Base-by-base conservation (phyloP, 2,329 filamentous ascomycete genomes). In the Fusarium clavum region DNA sequence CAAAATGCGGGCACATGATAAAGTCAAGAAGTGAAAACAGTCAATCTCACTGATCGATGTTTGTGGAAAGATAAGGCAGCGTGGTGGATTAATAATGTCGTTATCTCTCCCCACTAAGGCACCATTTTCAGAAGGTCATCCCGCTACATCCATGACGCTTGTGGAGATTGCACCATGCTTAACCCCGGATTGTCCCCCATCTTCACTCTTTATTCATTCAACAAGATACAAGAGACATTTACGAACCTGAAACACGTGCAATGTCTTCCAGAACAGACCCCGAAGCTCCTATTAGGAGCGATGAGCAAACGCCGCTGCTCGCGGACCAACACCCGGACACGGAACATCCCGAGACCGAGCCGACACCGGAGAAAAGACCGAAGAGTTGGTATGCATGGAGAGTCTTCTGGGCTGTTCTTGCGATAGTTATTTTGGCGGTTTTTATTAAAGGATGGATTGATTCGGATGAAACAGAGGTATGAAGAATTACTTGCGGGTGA, bases 401-500 rank as follows among this genome's bases (percentile, higher is more conserved):
- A 20, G 51, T 61, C 18, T 61, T 66, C 6, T 66, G 63, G 63
- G 25, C 29, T 3, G 11, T 66, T 6, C 48, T 66, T 7, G 62
- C 8, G 2, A 24, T 51, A 43, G 5, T 43, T 1, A 4, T 67
- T 1, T 1, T 67, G 3, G n/a, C 44, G 3, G 55, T 66, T 5
- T 66, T 67, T 30, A 46, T 66, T 3, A 66, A 66, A 2, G 63
- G 63, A 2, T 66, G 61, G 61, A 13, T 67, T 3, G 63, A 67
- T 46, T 51, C 67, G 2, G 68, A 71, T 43, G 69, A 69, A 2
- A 71, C 53, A 1, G 60, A 71, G 20, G 69, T 71, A n/a, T 27
- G 27, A 29, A 29, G 27, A 29, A 29, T 29, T 29, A 29, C 27
- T 29, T 29, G 10, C 27, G 10, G 27, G 27, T 29, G 0, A 29